phyloP scores from a whole-genome alignment of 257 asterid species.

The Gentiana dahurica region DNA sequence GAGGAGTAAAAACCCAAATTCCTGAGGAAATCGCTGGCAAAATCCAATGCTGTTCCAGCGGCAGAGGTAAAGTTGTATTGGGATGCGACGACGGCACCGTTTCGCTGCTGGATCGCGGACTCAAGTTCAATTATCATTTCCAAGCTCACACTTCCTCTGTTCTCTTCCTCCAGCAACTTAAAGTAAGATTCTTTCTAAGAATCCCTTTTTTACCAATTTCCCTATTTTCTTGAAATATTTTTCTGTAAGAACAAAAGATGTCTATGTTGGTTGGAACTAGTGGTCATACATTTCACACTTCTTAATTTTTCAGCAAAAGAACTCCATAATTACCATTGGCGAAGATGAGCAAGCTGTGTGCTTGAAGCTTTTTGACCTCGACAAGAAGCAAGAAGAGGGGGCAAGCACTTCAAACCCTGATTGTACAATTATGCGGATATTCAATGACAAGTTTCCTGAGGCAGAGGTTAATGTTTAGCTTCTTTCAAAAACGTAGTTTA shows the following conservation, averaged over 20 bases:
- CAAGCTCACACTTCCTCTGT: constrained; percentile 81
- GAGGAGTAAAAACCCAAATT: constrained; percentile 34
- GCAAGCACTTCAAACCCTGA: constrained; percentile 70
- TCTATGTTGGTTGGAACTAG: no score
- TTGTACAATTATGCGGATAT: constrained; percentile 76
- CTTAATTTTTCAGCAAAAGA: constrained; percentile 61
- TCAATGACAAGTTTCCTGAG: constrained; percentile 82
- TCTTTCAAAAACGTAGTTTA: not conserved
- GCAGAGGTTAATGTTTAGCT: constrained; percentile 49
- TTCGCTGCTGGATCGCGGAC: constrained; percentile 68
- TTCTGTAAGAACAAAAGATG: not conserved
- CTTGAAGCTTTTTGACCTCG: constrained; percentile 83
- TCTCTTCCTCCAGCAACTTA: constrained; percentile 89
- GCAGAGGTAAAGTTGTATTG: constrained; percentile 66
- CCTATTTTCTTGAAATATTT: not conserved
- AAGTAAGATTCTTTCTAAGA: constrained; percentile 25
- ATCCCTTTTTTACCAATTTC: not conserved
- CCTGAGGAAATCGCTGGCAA: constrained; percentile 52
- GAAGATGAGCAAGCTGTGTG: constrained; percentile 79
- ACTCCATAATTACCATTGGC: constrained; percentile 76
- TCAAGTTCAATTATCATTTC: constrained; percentile 66
- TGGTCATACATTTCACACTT: not conserved
- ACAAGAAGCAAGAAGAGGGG: constrained; percentile 75
- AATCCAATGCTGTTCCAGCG: constrained; percentile 75
- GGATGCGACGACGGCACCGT: constrained; percentile 74